A percentile compares a stretch with the other conserved stretches of the same genome.
phyloP scores from a whole-genome alignment of 345 rosid species.

The Brassica carinata region DNA sequence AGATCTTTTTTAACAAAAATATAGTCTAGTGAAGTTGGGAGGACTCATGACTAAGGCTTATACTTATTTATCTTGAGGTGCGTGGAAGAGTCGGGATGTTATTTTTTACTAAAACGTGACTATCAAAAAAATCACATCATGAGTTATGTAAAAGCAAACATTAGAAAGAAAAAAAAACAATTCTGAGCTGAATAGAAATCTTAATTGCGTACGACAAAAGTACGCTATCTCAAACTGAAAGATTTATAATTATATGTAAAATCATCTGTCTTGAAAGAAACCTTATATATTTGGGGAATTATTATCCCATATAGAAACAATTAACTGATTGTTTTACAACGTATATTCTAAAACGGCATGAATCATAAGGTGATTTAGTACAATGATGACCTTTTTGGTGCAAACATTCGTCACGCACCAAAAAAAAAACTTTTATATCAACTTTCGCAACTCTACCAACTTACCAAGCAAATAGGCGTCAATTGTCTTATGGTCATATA shows the following conservation, averaged over 20 bases:
- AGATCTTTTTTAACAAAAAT: no score
- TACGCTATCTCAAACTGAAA: neutral
- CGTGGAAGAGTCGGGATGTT: neutral
- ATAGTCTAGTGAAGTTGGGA: no score
- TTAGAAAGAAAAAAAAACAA: neutral
- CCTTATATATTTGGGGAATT: neutral
- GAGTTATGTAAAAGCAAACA: neutral
- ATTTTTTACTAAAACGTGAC: neutral
- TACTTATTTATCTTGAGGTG: no score
- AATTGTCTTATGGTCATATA: constrained; percentile 16
- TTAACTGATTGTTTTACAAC: neutral
- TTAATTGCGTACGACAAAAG: neutral
- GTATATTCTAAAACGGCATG: neutral
- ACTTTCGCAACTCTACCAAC: constrained; percentile 24
- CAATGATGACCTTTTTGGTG: constrained; percentile 16
- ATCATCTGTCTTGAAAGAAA: neutral
- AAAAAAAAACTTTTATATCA: constrained; percentile 19
- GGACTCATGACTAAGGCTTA: no score
- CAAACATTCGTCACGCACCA: constrained; percentile 9
- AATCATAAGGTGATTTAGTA: neutral
- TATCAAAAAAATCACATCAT: neutral
- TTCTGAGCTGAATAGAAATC: neutral
- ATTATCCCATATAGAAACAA: neutral
- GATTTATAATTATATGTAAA: neutral
- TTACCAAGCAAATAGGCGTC: constrained; percentile 9